Conservation (phyloP, 2,329 filamentous ascomycete species). For the Xenoacremonium recifei region DNA sequence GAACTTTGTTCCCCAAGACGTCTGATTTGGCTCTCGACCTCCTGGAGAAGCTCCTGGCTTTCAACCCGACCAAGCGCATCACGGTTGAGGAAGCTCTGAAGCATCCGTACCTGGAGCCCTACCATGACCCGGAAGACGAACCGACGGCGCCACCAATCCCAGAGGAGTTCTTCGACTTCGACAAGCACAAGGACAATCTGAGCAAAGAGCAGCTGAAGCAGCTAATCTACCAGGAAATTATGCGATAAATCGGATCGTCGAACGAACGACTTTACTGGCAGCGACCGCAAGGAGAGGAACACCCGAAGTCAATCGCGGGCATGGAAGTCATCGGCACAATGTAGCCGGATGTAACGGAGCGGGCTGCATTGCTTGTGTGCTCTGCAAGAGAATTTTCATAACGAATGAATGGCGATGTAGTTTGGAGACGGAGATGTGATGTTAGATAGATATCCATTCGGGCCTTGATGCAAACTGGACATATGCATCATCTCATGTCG, state of each 20-base stretch:
- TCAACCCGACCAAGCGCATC: slow-evolving; percentile 98
- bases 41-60: slow-evolving; percentile 91
- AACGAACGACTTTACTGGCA: too few species aligned
- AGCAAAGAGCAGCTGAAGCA: slow-evolving; percentile 98
- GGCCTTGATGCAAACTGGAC: too few species aligned
- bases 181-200: slow-evolving; percentile 98
- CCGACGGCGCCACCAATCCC: slow-evolving; percentile 95
- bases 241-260: slow-evolving; percentile 46
- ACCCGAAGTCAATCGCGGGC: too few species aligned
- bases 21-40: slow-evolving; percentile 94
- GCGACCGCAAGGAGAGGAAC: too few species aligned
- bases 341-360: too few species aligned
- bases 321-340: too few species aligned
- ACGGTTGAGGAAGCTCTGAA: slow-evolving; percentile 96
- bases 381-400: too few species aligned
- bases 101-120: slow-evolving; percentile 97
- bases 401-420: too few species aligned
- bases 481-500: too few species aligned
- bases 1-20: slow-evolving; percentile 97
- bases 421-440: too few species aligned
- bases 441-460: too few species aligned
- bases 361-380: too few species aligned
- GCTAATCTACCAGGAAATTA: slow-evolving; percentile 97
- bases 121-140: slow-evolving; percentile 98
- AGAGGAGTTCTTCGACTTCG: slow-evolving; percentile 99